A percentile compares a stretch with the other conserved stretches of the same genome.
Evolutionary conservation across 2,329 filamentous ascomycete genomes (phyloP).

Genomic region (Escovopsis sp.): DNA sequence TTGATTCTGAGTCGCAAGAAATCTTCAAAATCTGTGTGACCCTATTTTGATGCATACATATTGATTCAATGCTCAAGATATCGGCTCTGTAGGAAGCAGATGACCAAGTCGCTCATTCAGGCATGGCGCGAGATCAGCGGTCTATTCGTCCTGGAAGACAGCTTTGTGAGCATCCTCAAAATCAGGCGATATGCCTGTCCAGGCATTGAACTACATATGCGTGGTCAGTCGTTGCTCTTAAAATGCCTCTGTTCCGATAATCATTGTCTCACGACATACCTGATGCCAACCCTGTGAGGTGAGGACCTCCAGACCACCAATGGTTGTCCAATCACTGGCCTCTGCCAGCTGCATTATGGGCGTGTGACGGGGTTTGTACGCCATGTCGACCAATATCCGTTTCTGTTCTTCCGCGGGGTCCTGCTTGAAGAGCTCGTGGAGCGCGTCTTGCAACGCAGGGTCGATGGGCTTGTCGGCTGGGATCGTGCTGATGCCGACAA

Average conservation of each 20-base stretch:
- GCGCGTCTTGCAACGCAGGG: slow-evolving; percentile 46
- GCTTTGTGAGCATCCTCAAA: slow-evolving; percentile 54
- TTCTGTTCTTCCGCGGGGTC: slow-evolving; percentile 20
- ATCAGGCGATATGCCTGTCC: slow-evolving; percentile 67
- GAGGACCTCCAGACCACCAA: slow-evolving; percentile 79
- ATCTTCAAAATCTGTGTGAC: too few relatives aligned
- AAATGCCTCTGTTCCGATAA: background rate
- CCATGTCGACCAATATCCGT: slow-evolving; percentile 78
- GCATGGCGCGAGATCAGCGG: too few relatives aligned
- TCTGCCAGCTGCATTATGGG: slow-evolving; percentile 72
- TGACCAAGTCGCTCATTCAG: too few relatives aligned
- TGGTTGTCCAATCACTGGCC: slow-evolving; percentile 59
- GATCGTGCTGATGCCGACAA: slow-evolving; percentile 76
- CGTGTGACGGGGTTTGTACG: slow-evolving; percentile 79
- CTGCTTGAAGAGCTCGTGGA: slow-evolving; percentile 34
- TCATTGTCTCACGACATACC: slow-evolving; percentile 31
- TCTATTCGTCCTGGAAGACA: slow-evolving; percentile 27
- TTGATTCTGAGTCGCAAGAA: too few relatives aligned
- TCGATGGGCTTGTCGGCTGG: slow-evolving; percentile 81
- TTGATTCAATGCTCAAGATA: too few relatives aligned
- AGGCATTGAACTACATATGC: slow-evolving; percentile 52
- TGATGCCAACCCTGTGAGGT: slow-evolving; percentile 83
- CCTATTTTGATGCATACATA: too few relatives aligned
- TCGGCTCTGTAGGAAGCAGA: too few relatives aligned
- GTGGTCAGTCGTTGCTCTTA: slow-evolving; percentile 6